Percentiles rank a stretch among this genome's conserved stretches.
These are phyloP conservation scores for Monsonia emarginata DNA, from an alignment of 441 rosid species.

Conservation along the genomic window DNA sequence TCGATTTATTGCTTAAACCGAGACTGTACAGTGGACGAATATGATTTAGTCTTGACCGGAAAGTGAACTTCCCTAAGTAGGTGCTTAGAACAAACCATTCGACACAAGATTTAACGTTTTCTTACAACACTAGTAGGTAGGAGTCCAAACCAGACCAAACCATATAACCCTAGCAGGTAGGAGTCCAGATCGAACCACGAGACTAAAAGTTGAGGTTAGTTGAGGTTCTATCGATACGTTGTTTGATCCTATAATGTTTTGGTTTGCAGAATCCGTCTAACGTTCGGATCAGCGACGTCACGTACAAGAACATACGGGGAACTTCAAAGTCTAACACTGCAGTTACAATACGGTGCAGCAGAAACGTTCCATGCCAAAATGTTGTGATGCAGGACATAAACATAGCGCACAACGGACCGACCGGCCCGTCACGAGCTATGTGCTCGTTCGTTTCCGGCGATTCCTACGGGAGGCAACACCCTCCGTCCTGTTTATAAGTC, in stretches of 20 bases:
- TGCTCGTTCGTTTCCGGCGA: conserved; percentile 15
- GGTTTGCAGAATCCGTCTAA: conserved; percentile 26
- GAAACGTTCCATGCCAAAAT: conserved; percentile 35
- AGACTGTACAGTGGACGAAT: too few relatives aligned
- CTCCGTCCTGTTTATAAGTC: conserved; percentile 26
- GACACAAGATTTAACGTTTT: too few relatives aligned
- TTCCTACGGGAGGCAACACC: conserved; percentile 19
- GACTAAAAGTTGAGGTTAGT: too few relatives aligned
- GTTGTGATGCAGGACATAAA: conserved; percentile 30
- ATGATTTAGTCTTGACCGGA: too few relatives aligned
- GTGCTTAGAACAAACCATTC: too few relatives aligned
- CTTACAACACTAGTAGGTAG: too few relatives aligned
- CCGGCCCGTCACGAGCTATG: not conserved
- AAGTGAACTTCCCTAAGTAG: too few relatives aligned
- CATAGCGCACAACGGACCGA: not conserved
- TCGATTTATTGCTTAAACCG: too few relatives aligned
- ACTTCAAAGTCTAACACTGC: conserved; percentile 33
- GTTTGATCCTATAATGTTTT: not conserved
- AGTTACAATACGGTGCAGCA: conserved; percentile 37
- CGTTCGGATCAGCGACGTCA: conserved; percentile 41
- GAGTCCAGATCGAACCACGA: too few relatives aligned
- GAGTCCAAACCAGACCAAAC: too few relatives aligned
- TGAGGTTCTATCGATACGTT: too few relatives aligned
- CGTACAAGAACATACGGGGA: conserved; percentile 45
- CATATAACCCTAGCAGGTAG: too few relatives aligned